Conservation (phyloP, 1,284 basidiomycete species). For the Neonothopanus nambi region DNA sequence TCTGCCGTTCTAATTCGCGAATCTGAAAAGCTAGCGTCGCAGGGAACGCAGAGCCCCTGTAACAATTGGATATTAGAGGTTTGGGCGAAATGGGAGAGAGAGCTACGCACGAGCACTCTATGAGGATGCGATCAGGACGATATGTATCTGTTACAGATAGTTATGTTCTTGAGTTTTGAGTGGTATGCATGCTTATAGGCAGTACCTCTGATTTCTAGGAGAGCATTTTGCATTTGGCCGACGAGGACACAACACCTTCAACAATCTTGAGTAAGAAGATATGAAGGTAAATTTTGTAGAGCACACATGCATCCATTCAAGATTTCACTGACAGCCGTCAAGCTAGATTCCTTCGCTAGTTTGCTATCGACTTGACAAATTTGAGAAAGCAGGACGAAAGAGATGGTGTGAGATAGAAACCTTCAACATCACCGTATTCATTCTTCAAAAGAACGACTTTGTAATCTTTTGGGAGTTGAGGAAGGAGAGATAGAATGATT, state of each 20-base stretch:
- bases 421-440: conserved; percentile 84
- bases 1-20: conserved; percentile 80
- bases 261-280: neutral
- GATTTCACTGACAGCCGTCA: conserved; percentile 87
- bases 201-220: conserved; percentile 80
- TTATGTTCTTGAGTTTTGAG: neutral
- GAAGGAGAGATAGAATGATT: conserved; percentile 81
- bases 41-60: conserved; percentile 83
- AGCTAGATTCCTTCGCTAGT: conserved; percentile 78
- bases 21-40: conserved; percentile 92
- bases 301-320: conserved; percentile 88
- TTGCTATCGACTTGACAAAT: conserved; percentile 74
- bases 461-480: conserved; percentile 79
- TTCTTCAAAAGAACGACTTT: conserved; percentile 87
- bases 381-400: neutral
- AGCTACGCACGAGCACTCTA: conserved; percentile 81
- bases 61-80: conserved; percentile 5
- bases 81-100: conserved; percentile 7
- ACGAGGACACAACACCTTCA: conserved; percentile 87
- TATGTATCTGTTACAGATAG: conserved; percentile 59
- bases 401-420: conserved; percentile 34
- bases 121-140: conserved; percentile 84
- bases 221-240: conserved; percentile 87
- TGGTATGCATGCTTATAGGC: neutral
- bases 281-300: neutral